Evolutionary conservation across 352 stramenopile genomes (phyloP).

Genomic region (Phytophthora capsici): DNA sequence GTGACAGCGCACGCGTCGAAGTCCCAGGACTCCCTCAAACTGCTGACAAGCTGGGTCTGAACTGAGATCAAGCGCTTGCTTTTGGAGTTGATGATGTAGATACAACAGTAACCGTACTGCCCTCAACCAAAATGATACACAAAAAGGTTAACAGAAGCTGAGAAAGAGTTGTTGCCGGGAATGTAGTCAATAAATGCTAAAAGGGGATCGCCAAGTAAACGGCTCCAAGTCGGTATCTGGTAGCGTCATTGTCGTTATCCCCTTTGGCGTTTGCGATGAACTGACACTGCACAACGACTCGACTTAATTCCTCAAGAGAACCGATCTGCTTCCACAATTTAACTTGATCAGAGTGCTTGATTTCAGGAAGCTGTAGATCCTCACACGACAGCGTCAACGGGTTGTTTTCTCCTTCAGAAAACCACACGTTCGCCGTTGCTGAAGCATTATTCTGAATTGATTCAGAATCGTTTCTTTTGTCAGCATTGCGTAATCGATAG

Average conservation of each 20-base stretch:
- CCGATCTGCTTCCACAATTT: constrained; percentile 83
- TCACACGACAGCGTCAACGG: constrained; percentile 44
- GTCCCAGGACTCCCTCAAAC: neutral
- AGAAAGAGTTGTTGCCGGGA: too few species aligned
- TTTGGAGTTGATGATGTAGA: neutral
- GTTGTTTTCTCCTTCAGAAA: constrained; percentile 22
- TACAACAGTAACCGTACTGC: neutral
- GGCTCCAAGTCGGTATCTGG: constrained; percentile 46
- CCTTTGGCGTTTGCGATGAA: constrained; percentile 34
- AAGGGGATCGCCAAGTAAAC: constrained; percentile 72
- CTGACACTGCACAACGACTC: constrained; percentile 80
- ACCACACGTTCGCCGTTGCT: constrained; percentile 41
- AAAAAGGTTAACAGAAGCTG: too few species aligned
- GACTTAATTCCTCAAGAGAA: constrained; percentile 65
- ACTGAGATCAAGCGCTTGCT: neutral
- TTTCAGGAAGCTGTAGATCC: constrained; percentile 51
- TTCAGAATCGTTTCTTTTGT: neutral
- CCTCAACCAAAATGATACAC: neutral
- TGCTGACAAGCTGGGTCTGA: constrained; percentile 7
- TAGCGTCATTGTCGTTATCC: constrained; percentile 24
- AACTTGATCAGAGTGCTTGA: constrained; percentile 2
- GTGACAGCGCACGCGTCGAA: neutral
- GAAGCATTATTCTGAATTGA: constrained; percentile 45
- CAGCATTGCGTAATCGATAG: constrained; percentile 45
- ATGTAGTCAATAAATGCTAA: constrained; percentile 2